These are phyloP conservation scores for Malbranchea zuffiana DNA, from an alignment of 2,329 filamentous ascomycete genomes.

Conservation along the genomic window DNA sequence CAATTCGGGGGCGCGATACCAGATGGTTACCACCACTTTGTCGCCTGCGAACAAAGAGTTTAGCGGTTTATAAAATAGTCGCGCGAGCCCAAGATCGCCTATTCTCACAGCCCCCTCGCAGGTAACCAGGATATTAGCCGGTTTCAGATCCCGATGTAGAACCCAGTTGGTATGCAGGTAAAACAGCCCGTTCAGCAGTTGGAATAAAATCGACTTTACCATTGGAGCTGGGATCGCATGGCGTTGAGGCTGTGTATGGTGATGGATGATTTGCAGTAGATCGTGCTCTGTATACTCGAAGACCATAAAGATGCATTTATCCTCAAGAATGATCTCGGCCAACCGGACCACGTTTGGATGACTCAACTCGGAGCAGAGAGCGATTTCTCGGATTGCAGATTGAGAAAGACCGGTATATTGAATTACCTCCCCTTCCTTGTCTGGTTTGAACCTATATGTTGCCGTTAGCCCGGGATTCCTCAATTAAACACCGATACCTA, in stretches of 20 bases:
- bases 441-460: conserved; percentile 66
- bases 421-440: conserved; percentile 90
- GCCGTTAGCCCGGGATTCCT: not conserved
- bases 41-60: conserved; percentile 87
- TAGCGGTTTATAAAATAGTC: conserved; percentile 86
- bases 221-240: conserved; percentile 80
- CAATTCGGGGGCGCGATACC: conserved; percentile 93
- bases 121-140: conserved; percentile 98
- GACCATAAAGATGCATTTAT: conserved; percentile 99
- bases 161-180: conserved; percentile 97
- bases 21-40: conserved; percentile 97
- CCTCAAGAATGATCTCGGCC: conserved; percentile 91
- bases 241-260: conserved; percentile 80
- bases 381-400: conserved; percentile 95
- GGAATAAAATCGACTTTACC: conserved; percentile 89
- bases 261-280: conserved; percentile 92
- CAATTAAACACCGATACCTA: conserved; percentile 33
- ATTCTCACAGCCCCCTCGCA: conserved; percentile 84
- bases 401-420: conserved; percentile 97
- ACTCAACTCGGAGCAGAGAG: conserved; percentile 79
- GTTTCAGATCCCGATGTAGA: conserved; percentile 90
- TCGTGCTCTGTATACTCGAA: conserved; percentile 99
- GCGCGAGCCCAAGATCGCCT: conserved; percentile 82
- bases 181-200: conserved; percentile 85
- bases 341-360: conserved; percentile 85